Evolutionary conservation across 2,329 filamentous ascomycete species (phyloP).

Genomic region (Zymoseptoria passerinii): DNA sequence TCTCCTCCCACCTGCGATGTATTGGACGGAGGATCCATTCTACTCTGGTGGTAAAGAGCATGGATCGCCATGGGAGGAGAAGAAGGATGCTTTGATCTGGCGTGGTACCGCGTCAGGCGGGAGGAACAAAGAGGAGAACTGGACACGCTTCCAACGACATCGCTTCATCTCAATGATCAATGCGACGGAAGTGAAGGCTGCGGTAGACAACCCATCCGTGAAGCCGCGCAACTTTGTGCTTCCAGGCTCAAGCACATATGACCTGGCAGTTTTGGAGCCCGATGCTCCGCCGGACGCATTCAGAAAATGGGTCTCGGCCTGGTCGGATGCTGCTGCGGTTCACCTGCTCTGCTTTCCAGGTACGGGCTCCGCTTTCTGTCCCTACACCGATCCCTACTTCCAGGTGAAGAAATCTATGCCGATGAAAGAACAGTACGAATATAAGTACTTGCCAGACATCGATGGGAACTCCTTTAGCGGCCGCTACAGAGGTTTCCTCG

Average conservation of each 20-base stretch:
- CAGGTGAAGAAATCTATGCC: slow-evolving; percentile 23
- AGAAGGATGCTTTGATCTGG: slow-evolving; percentile 38
- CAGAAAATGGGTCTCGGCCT: slow-evolving; percentile 34
- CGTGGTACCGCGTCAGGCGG: slow-evolving; percentile 43
- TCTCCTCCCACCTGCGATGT: slow-evolving; percentile 43
- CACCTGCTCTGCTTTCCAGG: slow-evolving; percentile 38
- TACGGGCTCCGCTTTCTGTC: slow-evolving; percentile 34
- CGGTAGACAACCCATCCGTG: slow-evolving; percentile 35
- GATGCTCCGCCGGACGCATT: slow-evolving; percentile 17
- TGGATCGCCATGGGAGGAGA: slow-evolving; percentile 35
- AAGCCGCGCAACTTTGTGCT: slow-evolving; percentile 35
- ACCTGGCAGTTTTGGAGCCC: slow-evolving; percentile 24
- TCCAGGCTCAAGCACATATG: slow-evolving; percentile 32
- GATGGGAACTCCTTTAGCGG: slow-evolving; percentile 52
- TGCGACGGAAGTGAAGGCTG: slow-evolving; percentile 47
- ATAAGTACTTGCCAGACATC: slow-evolving; percentile 65
- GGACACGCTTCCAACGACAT: slow-evolving; percentile 66
- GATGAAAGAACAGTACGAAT: slow-evolving; percentile 36
- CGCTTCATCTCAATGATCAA: slow-evolving; percentile 69
- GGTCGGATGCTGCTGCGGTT: slow-evolving; percentile 37
- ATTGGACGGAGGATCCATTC: slow-evolving; percentile 38
- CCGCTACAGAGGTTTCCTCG: slow-evolving; percentile 27
- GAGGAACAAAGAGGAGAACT: slow-evolving; percentile 46
- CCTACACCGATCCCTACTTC: slow-evolving; percentile 40
- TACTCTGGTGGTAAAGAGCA: slow-evolving; percentile 37